These are phyloP conservation scores for Stellera chamaejasme DNA, from an alignment of 345 rosid species.

Conservation along the genomic window DNA sequence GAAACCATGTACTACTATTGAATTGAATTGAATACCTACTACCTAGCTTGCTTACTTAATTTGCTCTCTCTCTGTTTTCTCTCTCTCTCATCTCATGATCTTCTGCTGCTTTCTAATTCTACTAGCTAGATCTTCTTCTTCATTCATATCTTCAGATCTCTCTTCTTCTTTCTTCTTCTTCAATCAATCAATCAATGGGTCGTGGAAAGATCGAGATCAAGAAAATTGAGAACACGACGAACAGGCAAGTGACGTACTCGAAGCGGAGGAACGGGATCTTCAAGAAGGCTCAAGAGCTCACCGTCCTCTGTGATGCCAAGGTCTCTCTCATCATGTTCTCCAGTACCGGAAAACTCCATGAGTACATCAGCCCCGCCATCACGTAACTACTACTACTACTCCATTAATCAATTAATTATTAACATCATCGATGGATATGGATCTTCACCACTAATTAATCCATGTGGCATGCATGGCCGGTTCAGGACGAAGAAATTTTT, in stretches of 20 bases:
- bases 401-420: background rate
- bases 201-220: conserved; percentile 59
- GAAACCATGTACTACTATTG: no score
- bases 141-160: no score
- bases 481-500: conserved; percentile 35
- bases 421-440: no score
- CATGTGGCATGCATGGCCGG: no score
- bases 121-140: no score
- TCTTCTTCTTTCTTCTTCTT: no score
- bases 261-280: conserved; percentile 49
- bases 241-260: conserved; percentile 60
- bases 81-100: no score
- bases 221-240: conserved; percentile 55
- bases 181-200: conserved; percentile 24
- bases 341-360: conserved; percentile 32
- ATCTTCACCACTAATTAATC: no score
- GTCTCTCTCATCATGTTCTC: conserved; percentile 58
- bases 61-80: no score
- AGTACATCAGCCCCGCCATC: conserved; percentile 38
- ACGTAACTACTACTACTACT: conserved; percentile 24
- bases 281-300: conserved; percentile 63
- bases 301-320: conserved; percentile 63
- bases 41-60: no score
- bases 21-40: no score
- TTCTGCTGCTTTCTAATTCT: no score